phyloP scores from a whole-genome alignment of 352 stramenopile species.

The Pythium pyrilobum region DNA sequence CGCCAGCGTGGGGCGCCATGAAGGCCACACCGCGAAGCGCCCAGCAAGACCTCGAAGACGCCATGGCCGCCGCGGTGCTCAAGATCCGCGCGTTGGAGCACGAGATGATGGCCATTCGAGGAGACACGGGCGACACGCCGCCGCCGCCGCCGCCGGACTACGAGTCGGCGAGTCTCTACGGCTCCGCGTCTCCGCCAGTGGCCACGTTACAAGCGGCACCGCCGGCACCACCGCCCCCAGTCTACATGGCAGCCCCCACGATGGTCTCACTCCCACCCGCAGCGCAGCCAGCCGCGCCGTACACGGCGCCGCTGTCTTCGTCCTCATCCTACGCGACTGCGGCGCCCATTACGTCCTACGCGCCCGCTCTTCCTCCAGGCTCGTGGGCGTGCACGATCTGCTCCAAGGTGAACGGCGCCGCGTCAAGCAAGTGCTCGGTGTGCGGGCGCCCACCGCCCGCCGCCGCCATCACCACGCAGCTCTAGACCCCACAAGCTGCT shows the following conservation, averaged over 20 bases:
- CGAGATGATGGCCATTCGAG: constrained; percentile 23
- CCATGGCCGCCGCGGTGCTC: constrained; percentile 48
- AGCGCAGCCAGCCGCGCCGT: neutral
- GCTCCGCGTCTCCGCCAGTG: neutral
- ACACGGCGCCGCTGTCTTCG: neutral
- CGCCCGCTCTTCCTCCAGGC: constrained; percentile 1
- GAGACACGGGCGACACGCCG: neutral
- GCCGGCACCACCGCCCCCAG: constrained; percentile 8
- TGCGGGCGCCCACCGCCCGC: constrained; percentile 53
- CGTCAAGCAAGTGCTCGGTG: constrained; percentile 55
- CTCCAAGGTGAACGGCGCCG: constrained; percentile 51
- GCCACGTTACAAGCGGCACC: neutral
- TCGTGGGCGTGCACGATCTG: constrained; percentile 71
- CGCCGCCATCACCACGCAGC: constrained; percentile 14
- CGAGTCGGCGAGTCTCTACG: no score
- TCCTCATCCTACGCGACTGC: neutral
- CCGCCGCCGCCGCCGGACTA: neutral
- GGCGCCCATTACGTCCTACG: neutral
- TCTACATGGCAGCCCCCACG: no score
- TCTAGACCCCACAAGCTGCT: neutral
- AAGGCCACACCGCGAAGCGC: constrained; percentile 7
- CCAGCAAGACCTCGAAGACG: constrained; percentile 50
- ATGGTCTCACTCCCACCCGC: neutral
- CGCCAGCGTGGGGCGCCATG: constrained; percentile 33
- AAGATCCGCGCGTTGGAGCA: constrained; percentile 53